Evolutionary conservation across 2,329 filamentous ascomycete genomes (phyloP), one percentile per base, ranked within the genome.

Genomic region (Cladosporium austrohemisphaericum): DNA sequence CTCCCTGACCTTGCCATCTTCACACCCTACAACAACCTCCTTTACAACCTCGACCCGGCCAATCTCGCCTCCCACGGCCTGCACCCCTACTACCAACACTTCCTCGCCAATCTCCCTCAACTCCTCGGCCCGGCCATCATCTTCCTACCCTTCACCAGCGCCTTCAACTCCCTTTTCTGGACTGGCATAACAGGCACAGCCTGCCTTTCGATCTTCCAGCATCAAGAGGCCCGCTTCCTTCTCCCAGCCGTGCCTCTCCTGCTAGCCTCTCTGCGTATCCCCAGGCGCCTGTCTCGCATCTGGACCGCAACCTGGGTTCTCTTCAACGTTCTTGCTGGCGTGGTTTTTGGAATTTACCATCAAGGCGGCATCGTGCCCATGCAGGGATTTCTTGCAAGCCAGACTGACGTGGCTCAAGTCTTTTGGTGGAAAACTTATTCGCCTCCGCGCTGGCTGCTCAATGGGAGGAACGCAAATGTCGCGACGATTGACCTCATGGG

Each of bases 371-470:
- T 91, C 20, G 77, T 92, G 1, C 85, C 86, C 0, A 82, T 81
- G 5, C 87, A 92, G 60, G 80, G 86, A 1, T 88, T 88, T 63
- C 75, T 92, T 61, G 85, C 82, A 60, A 79, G 79, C 48, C 83
- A 86, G 56, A 76, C 80, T 4, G 57, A 85, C 55, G 81, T 85
- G 7, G 83, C 81, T 1, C 76, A 84, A 26, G 84, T 84, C 3
- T 75, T 87, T 43, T 92, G 87, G 87, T 92, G 87, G 87, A 91
- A 90, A 66, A 91, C 87, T 1, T 91, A 91, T 64, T 86, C 83
- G 64, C 87, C 87, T 14, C 87, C 87, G 0, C 84, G 85, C 28
- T 92, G 87, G 86, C 76, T 92, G 16, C 73, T 91, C 5, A 85
- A 89, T 56, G 84, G 85, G 47, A 86, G 86, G 66, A 89, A 86